Percentiles rank a stretch among this genome's conserved stretches.
Conservation (phyloP, 768 basidiomycete species). For the Mrakia blollopis region DNA sequence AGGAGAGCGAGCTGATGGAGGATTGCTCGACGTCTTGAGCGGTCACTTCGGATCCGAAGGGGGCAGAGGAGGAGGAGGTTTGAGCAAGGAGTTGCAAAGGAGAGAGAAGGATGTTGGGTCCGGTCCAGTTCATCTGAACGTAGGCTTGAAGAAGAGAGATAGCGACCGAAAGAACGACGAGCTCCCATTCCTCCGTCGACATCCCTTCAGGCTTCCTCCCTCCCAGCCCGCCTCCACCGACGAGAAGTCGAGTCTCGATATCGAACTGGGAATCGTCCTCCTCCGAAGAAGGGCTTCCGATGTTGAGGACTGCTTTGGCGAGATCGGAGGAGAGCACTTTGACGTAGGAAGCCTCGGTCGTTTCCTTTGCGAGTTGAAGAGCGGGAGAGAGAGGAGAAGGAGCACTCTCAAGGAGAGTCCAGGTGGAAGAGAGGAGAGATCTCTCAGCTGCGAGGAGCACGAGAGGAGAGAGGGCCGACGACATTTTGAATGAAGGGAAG, state of each 20-base stretch:
- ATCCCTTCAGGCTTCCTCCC: background rate
- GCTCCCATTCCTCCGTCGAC: constrained; percentile 21
- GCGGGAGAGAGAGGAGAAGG: background rate
- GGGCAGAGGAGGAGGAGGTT: constrained; percentile 41
- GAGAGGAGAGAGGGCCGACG: background rate
- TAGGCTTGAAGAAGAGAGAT: constrained; percentile 83
- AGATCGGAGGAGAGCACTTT: constrained; percentile 46
- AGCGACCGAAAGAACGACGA: constrained; percentile 49
- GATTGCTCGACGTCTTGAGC: constrained; percentile 53
- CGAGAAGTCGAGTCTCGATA: constrained; percentile 15
- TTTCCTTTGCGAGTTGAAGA: constrained; percentile 39
- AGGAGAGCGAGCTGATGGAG: constrained; percentile 70
- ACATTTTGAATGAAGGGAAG: background rate
- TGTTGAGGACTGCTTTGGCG: constrained; percentile 46
- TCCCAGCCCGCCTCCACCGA: constrained; percentile 37
- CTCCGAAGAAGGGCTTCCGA: constrained; percentile 40
- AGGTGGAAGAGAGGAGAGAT: constrained; percentile 21
- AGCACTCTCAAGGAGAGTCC: constrained; percentile 2
- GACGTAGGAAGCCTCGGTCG: constrained; percentile 45
- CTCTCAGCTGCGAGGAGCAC: background rate
- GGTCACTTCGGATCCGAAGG: constrained; percentile 36
- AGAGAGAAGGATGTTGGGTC: constrained; percentile 65
- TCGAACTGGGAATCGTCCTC: constrained; percentile 43
- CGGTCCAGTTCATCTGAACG: constrained; percentile 93
- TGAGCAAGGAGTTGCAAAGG: constrained; percentile 41